Conservation (phyloP, 1,139 yeast species). For the Trichomonascaceae sp. region DNA sequence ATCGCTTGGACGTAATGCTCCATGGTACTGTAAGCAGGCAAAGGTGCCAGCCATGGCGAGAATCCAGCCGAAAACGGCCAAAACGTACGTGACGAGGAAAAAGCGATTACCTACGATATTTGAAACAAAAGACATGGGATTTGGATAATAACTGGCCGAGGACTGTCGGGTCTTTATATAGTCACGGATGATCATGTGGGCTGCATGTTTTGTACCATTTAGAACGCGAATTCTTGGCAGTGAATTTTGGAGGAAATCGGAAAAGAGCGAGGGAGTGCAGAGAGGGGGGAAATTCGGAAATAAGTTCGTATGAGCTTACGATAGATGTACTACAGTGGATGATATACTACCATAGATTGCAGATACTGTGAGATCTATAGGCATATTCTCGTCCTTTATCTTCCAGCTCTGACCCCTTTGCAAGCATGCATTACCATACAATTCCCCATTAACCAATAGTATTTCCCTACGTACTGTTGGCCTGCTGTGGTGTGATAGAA, state of each 20-base stretch:
- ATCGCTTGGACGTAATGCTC: conserved; percentile 1
- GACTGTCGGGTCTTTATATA: background rate
- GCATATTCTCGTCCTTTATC: too few relatives aligned
- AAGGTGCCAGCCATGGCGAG: conserved; percentile 84
- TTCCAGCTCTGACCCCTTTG: too few relatives aligned
- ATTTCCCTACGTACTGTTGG: too few relatives aligned
- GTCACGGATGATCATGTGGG: background rate
- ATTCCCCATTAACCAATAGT: too few relatives aligned
- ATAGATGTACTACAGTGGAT: too few relatives aligned
- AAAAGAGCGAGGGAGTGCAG: too few relatives aligned
- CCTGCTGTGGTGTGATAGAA: background rate
- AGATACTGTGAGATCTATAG: too few relatives aligned
- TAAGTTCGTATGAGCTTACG: too few relatives aligned
- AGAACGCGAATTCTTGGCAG: background rate
- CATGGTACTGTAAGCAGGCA: conserved; percentile 30
- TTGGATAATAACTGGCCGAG: background rate
- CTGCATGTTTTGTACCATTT: background rate
- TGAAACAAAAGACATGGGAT: background rate
- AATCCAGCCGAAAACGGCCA: conserved; percentile 53
- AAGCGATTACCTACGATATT: background rate
- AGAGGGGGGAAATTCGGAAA: too few relatives aligned
- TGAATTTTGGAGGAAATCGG: too few relatives aligned
- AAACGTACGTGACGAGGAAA: background rate
- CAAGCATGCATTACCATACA: too few relatives aligned
- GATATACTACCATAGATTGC: too few relatives aligned